A percentile compares a stretch with the other conserved stretches of the same genome.
These are phyloP conservation scores for Monilinia vaccinii-corymbosi DNA, from an alignment of 2,329 filamentous ascomycete species.

Conservation along the genomic window DNA sequence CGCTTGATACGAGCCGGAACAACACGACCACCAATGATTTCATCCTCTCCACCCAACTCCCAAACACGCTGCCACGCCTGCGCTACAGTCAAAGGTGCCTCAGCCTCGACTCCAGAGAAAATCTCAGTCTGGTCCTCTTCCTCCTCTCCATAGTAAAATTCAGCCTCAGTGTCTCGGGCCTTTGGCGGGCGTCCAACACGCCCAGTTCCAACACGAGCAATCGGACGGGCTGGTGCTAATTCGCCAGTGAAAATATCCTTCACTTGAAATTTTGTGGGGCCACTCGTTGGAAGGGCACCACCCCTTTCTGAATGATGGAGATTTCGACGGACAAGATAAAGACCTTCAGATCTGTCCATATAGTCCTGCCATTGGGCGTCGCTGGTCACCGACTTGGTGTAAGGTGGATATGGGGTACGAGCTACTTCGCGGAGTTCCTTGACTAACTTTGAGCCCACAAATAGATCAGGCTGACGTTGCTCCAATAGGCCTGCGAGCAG, in stretches of 20 bases:
- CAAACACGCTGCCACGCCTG: neutral
- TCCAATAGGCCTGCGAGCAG: neutral
- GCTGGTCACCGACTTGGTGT: neutral
- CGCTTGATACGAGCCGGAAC: neutral
- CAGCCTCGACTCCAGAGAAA: neutral
- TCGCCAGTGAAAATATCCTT: neutral
- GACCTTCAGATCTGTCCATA: neutral
- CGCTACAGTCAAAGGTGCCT: neutral
- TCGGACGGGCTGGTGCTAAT: neutral
- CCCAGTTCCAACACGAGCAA: neutral
- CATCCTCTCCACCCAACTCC: neutral
- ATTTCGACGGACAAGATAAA: constrained; percentile 4
- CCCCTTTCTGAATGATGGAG: neutral
- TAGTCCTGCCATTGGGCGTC: neutral
- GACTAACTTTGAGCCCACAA: neutral
- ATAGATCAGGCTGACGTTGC: neutral
- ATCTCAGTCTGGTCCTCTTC: neutral
- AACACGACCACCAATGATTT: neutral
- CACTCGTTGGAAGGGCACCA: neutral
- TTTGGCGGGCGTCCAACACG: neutral
- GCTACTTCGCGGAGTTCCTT: neutral
- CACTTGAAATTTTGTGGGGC: neutral
- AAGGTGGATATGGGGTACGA: neutral
- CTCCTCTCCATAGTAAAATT: neutral
- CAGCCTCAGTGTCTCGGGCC: neutral